A percentile compares a stretch with the other conserved stretches of the same genome.
These are phyloP conservation scores for Protomyces pachydermus DNA, from an alignment of 1,139 yeast genomes.

Conservation along the genomic window DNA sequence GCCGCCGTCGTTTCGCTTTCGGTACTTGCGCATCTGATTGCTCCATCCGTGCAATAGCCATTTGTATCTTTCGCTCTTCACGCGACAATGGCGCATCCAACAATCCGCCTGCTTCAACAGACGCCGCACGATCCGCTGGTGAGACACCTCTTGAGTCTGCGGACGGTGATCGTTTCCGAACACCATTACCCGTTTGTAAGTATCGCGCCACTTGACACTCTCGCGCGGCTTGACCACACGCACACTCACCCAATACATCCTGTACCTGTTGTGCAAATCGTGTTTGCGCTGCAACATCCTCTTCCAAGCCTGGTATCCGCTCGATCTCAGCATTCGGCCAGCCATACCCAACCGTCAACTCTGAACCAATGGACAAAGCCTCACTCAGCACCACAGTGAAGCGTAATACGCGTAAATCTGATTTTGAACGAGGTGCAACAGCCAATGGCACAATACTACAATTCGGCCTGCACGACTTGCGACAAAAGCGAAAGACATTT, in stretches of 20 bases:
- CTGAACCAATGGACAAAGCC: slow-evolving; percentile 1
- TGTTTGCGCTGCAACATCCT: neutral
- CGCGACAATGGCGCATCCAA: slow-evolving; percentile 15
- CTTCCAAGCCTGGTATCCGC: neutral
- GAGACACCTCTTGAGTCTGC: neutral
- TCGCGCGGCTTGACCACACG: neutral
- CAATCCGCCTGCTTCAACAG: neutral
- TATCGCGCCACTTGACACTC: slow-evolving; percentile 4
- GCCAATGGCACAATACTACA: slow-evolving; percentile 15
- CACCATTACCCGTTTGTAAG: neutral
- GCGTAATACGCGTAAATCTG: neutral
- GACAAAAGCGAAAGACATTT: slow-evolving; percentile 64
- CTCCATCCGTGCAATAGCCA: slow-evolving; percentile 26
- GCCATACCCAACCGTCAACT: slow-evolving; percentile 14
- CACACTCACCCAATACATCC: slow-evolving; percentile 8
- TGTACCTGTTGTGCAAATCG: neutral
- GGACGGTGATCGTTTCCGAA: neutral
- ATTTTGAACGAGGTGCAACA: neutral
- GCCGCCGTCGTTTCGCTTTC: slow-evolving; percentile 15
- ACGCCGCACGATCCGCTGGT: neutral
- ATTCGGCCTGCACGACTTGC: slow-evolving; percentile 72
- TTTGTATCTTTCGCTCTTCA: slow-evolving; percentile 24
- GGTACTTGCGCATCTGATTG: slow-evolving; percentile 13
- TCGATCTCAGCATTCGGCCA: neutral
- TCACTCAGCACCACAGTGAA: slow-evolving; percentile 9